Base-by-base conservation (phyloP, 495 filamentous ascomycete species). In the Entonaema liquescens region DNA sequence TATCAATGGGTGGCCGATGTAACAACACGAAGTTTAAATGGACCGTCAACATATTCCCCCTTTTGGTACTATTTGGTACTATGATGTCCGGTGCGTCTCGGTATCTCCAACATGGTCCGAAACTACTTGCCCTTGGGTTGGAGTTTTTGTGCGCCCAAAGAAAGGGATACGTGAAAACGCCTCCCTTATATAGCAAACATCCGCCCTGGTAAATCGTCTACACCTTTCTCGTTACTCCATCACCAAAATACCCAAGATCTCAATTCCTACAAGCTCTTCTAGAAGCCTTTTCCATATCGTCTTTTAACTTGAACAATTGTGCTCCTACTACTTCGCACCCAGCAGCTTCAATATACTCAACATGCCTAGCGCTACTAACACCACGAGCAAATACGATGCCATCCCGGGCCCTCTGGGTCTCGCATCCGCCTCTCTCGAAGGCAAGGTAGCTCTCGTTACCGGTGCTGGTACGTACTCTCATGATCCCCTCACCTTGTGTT, bases 31-130 rank as follows among this genome's bases (percentile, higher is more conserved):
- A 68, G 59, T 62, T 47, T 67, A 58, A 59, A 33, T 49, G 56
- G 42, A 19, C 62, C 47, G 56, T 47, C 57, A 68, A 63, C 56
- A 49, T 29, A 54, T 66, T 62, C 61, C 59, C 64, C 62, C 49
- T 72, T 71, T 59, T 47, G 53, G 58, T 33, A 44, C 52, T 62
- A 70, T 71, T 59, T 47, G 53, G 58, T 33, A 44, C 52, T 62
- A 70, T 64, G 74, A 76, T 76, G 78, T 81, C 79, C 80, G 79
- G 66, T 56, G 57, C 26, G 62, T 63, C 68, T 80, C 82, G 82
- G 82, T 77, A 74, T 82, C 81, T 83, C 82, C 82, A 83, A 81
- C 79, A 72, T 75, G 75, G 80, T 83, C 81, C 80, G 81, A 76
- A 70, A 62, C 49, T 26, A 62, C n/a, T n/a, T n/a, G 47, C 58